phyloP scores from a whole-genome alignment of 176 grass and related monocot genomes.

The Oryza meridionalis region DNA sequence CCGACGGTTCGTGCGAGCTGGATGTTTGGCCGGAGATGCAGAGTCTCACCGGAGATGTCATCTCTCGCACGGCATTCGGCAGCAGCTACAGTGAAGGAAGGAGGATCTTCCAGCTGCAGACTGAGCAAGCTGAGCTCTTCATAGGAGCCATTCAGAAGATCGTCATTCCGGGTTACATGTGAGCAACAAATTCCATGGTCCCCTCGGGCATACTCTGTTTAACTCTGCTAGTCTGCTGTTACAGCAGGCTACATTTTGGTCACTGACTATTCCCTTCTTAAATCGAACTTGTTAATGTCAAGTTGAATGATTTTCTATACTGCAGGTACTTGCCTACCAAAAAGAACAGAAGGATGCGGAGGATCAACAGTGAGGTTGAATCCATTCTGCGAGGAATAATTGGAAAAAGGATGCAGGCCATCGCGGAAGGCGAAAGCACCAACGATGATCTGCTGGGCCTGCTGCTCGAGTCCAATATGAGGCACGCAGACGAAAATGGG shows the following conservation, averaged over 20 bases:
- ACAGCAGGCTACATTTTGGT: too few relatives aligned
- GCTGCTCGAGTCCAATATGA: conserved; percentile 59
- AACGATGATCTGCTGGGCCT: conserved; percentile 53
- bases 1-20: conserved; percentile 32
- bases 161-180: conserved; percentile 47
- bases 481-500: conserved; percentile 23
- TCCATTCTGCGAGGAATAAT: conserved; percentile 50
- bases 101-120: conserved; percentile 61
- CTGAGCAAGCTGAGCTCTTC: conserved; percentile 34
- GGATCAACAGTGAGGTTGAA: conserved; percentile 42
- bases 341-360: conserved; percentile 54
- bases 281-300: neutral
- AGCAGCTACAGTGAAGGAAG: conserved; percentile 40
- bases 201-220: too few relatives aligned
- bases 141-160: conserved; percentile 14
- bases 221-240: too few relatives aligned
- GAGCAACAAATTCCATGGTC: neutral
- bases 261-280: too few relatives aligned
- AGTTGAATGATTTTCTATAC: neutral
- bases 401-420: conserved; percentile 42
- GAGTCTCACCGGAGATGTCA: conserved; percentile 22
- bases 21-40: conserved; percentile 35
- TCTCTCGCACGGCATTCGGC: conserved; percentile 28
- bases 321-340: conserved; percentile 50
- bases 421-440: conserved; percentile 31